Conservation (phyloP, 371 early-diverging fungal genomes). For the Mucor irregularis region DNA sequence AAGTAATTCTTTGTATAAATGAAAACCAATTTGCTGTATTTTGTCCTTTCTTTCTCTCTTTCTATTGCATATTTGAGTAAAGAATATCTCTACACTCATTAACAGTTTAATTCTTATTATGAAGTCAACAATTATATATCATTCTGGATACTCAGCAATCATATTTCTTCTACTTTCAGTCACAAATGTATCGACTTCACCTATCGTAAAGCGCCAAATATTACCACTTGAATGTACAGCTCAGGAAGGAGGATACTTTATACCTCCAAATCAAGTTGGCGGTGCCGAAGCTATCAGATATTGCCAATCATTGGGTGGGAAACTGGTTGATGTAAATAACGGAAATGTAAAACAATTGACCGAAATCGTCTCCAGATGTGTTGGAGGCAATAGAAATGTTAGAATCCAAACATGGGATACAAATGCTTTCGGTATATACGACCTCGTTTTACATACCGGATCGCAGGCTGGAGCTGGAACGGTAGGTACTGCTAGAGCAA, state of each 20-base stretch:
- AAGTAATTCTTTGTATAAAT: too few species aligned
- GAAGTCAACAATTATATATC: too few species aligned
- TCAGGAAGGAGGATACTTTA: background rate
- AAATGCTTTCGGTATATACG: background rate
- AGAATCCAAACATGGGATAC: slow-evolving; percentile 30
- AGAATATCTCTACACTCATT: too few species aligned
- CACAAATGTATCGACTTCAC: too few species aligned
- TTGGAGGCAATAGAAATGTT: slow-evolving; percentile 6
- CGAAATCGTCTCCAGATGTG: background rate
- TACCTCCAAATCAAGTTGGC: background rate
- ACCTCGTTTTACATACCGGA: background rate
- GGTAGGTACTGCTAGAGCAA: background rate
- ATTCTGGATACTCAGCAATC: too few species aligned
- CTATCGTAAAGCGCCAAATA: too few species aligned
- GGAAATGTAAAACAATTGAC: background rate
- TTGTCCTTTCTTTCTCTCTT: too few species aligned
- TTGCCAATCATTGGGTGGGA: slow-evolving; percentile 2
- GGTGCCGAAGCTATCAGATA: background rate
- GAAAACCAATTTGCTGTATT: too few species aligned
- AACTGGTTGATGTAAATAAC: background rate
- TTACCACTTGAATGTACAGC: background rate
- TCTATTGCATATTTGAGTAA: too few species aligned
- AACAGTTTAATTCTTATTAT: too few species aligned
- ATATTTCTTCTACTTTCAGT: too few species aligned
- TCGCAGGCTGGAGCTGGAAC: background rate